These are phyloP conservation scores for Hordeum vulgare DNA, from an alignment of 176 grass and related monocot species.

Conservation along the genomic window DNA sequence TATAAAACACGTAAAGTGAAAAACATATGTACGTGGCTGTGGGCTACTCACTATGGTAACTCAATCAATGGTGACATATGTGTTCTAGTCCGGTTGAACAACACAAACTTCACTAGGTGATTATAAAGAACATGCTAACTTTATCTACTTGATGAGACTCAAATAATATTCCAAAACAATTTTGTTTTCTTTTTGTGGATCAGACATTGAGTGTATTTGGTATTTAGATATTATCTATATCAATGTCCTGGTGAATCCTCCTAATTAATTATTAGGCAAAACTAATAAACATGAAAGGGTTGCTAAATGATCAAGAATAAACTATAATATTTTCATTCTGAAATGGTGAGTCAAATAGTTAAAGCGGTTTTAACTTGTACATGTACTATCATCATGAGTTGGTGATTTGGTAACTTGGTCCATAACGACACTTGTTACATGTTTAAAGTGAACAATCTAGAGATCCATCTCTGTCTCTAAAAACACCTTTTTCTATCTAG, in stretches of 20 bases:
- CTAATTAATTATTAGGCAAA: neutral
- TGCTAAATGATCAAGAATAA: neutral
- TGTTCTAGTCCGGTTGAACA: neutral
- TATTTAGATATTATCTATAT: neutral
- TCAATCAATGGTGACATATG: neutral
- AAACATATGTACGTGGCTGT: neutral
- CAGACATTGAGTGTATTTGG: neutral
- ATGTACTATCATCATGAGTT: neutral
- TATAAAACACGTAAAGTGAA: neutral
- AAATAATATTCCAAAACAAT: neutral
- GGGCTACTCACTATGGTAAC: neutral
- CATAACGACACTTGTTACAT: no score
- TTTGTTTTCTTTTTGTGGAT: neutral
- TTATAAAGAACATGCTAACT: neutral
- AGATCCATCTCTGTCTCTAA: no score
- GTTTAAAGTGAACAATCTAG: no score
- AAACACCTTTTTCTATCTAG: no score
- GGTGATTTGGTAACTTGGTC: no score
- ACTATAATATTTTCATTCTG: neutral
- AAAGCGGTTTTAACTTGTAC: neutral
- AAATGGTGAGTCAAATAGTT: neutral
- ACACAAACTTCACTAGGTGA: neutral
- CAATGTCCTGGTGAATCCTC: neutral
- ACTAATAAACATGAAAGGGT: neutral
- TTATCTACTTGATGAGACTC: no score